phyloP scores from a whole-genome alignment of 306 rosid species.

The Cyclanthera cordifolia region DNA sequence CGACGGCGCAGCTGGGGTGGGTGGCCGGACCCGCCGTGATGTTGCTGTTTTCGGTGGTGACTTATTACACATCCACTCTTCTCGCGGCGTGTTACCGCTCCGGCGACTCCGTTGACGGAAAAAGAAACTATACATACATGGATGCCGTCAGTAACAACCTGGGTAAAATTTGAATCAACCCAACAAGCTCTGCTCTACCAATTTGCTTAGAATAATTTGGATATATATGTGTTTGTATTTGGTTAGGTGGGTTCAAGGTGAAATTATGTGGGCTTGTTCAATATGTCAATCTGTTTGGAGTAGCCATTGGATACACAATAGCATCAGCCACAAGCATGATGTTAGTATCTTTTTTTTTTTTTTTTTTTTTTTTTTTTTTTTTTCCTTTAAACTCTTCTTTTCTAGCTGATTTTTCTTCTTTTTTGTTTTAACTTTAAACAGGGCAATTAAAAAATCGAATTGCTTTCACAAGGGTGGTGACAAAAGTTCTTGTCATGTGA shows the following conservation, averaged over 20 bases:
- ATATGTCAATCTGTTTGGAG: slow-evolving; percentile 15
- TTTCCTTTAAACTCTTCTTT: no score
- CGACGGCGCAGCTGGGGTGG: slow-evolving; percentile 20
- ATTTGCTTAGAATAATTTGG: background rate
- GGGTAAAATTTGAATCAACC: background rate
- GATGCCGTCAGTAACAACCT: slow-evolving; percentile 16
- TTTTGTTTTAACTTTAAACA: background rate
- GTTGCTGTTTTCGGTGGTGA: slow-evolving; percentile 15
- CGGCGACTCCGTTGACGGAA: slow-evolving; percentile 12
- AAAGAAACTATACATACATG: slow-evolving; percentile 19
- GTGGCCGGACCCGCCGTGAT: slow-evolving; percentile 15
- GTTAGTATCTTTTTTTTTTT: background rate
- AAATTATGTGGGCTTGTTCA: slow-evolving; percentile 16
- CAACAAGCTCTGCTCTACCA: no score
- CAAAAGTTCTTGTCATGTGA: slow-evolving; percentile 10
- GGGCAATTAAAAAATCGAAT: slow-evolving; percentile 18
- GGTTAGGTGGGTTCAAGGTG: slow-evolving; percentile 15
- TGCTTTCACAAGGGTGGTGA: slow-evolving; percentile 15
- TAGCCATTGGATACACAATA: slow-evolving; percentile 20
- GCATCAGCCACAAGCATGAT: slow-evolving; percentile 19
- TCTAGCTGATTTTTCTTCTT: background rate
- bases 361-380: no score
- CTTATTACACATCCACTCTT: slow-evolving; percentile 17
- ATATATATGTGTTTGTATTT: background rate
- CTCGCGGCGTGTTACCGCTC: slow-evolving; percentile 17